phyloP scores from a whole-genome alignment of 768 basidiomycete genomes.

The Artomyces pyxidatus region DNA sequence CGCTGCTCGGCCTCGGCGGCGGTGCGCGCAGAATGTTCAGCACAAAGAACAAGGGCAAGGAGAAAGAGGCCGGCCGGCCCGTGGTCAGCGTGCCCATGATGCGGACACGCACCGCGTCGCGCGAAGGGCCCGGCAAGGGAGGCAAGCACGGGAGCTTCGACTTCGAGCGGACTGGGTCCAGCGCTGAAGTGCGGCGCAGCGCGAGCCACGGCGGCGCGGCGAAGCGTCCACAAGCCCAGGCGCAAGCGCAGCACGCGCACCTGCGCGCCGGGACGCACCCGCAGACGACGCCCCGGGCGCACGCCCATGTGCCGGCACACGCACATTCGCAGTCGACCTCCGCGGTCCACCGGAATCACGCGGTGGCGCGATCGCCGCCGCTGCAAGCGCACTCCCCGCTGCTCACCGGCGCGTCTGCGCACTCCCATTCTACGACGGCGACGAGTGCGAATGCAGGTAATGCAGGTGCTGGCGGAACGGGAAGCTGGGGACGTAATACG shows the following conservation, averaged over 20 bases:
- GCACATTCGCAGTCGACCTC: constrained; percentile 11
- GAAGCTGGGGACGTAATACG: constrained; percentile 10
- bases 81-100: constrained; percentile 12
- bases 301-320: constrained; percentile 4
- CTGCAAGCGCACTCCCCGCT: constrained; percentile 1
- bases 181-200: constrained; percentile 10
- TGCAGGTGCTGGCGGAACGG: neutral
- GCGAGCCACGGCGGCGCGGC: constrained; percentile 5
- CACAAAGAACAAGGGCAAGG: constrained; percentile 1
- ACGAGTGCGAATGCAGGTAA: constrained; percentile 3
- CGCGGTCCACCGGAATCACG: neutral
- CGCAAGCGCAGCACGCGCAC: constrained; percentile 1
- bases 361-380: constrained; percentile 4
- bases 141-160: constrained; percentile 8
- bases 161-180: constrained; percentile 6
- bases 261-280: constrained; percentile 1
- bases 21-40: constrained; percentile 12
- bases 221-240: neutral
- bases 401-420: constrained; percentile 8
- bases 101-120: constrained; percentile 13
- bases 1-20: constrained; percentile 22
- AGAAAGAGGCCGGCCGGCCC: neutral
- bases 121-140: constrained; percentile 6
- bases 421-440: constrained; percentile 12
- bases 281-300: constrained; percentile 3